Conservation (phyloP, 2,329 filamentous ascomycete species). For the Cryphonectria naterciae region DNA sequence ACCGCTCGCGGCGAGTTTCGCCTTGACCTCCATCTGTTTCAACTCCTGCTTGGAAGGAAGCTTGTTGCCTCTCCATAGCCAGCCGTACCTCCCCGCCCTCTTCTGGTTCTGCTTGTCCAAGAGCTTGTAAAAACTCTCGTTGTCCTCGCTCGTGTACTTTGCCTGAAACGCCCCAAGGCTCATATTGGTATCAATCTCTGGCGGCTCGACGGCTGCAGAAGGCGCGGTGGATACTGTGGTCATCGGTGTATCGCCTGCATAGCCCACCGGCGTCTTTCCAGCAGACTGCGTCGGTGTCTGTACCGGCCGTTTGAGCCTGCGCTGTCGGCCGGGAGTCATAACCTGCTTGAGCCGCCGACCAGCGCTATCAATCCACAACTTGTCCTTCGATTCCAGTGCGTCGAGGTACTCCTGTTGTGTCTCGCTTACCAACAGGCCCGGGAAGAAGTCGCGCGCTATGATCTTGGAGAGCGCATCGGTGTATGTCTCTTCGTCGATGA, state of each 20-base stretch:
- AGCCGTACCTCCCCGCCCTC: constrained; percentile 80
- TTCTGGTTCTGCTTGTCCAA: constrained; percentile 90
- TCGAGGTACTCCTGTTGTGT: constrained; percentile 91
- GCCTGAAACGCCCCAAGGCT: constrained; percentile 85
- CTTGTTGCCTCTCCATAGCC: constrained; percentile 89
- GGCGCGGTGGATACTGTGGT: constrained; percentile 51
- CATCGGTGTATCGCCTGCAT: constrained; percentile 74
- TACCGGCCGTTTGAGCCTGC: constrained; percentile 30
- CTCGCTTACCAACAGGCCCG: constrained; percentile 82
- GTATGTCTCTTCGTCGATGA: constrained; percentile 94
- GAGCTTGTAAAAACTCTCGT: constrained; percentile 92
- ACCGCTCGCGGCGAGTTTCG: constrained; percentile 51
- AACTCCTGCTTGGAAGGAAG: constrained; percentile 79
- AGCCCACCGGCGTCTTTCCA: constrained; percentile 65
- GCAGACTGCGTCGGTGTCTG: constrained; percentile 33
- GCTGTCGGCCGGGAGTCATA: constrained; percentile 74
- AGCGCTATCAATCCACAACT: constrained; percentile 83
- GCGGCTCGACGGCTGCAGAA: constrained; percentile 40
- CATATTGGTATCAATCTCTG: constrained; percentile 72
- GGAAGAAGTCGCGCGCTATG: constrained; percentile 96
- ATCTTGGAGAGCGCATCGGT: constrained; percentile 89
- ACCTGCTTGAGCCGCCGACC: constrained; percentile 72
- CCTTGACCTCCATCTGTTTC: constrained; percentile 65
- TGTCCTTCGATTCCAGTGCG: constrained; percentile 83
- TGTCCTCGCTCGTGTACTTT: constrained; percentile 96